Base-by-base conservation (phyloP, 495 filamentous ascomycete species). In the Daldinia childiae region DNA sequence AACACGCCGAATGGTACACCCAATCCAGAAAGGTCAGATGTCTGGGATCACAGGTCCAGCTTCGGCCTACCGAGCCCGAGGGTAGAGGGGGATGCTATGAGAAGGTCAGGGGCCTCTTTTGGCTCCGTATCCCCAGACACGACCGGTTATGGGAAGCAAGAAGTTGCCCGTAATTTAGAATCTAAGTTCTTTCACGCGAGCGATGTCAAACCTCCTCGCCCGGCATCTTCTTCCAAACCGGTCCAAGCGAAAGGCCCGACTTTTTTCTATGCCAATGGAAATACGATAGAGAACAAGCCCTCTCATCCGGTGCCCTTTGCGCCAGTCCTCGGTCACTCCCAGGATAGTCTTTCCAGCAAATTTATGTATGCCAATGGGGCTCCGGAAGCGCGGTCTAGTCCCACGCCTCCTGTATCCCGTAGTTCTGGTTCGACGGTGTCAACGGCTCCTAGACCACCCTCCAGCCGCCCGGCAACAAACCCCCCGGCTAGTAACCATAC, bases 121-220 rank as follows among this genome's bases (percentile, higher is more conserved):
- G 77, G 66, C 45, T 71, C 82, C 0, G 80, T 80, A 69, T 74
- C 71, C 41, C 68, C 73, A 29, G 74, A 76, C 11, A 26, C 45
- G 30, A 51, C 54, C 21, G 51, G 30, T 0, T 30, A 61, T 55
- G 34, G 43, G n/a, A 71, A 55, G 38, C 69, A 71, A 26, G 73
- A 75, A 48, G 34, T 6, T 15, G 21, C 61, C 48, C 68, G 66
- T 48, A 62, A 78, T 29, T 34, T 59, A 0, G 84, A 87, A 4
- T 87, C 90, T 32, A 90, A 89, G 78, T 93, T 94, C 81, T 93
- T 94, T 74, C 90, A 91, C 79, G 92, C 91, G 7, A 87, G 86
- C 71, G 90, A 92, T 66, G 88, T 85, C n/a, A 88, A 87, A 66
- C 80, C 82, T 12, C 69, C 79, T n/a, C 77, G 77, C 24, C 81